Evolutionary conservation across 2,329 filamentous ascomycete species (phyloP).

Genomic region (Botrytis galanthina): DNA sequence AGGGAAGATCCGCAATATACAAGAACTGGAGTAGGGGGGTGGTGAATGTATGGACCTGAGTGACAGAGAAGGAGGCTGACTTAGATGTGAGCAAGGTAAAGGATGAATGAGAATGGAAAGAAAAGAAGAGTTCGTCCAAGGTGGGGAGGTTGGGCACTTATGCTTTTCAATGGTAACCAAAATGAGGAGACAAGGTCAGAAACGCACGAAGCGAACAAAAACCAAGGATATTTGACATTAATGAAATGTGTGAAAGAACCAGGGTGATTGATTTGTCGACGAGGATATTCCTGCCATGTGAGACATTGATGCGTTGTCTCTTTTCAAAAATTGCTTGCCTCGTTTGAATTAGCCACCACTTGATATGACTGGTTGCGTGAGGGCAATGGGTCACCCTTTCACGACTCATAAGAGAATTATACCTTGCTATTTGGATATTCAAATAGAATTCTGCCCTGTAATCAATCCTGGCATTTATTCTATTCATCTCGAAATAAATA

Average conservation of each 20-base stretch:
- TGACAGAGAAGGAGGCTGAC: constrained; percentile 24
- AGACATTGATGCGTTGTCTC: constrained; percentile 38
- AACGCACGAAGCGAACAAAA: constrained; percentile 15
- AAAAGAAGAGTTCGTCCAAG: constrained; percentile 24
- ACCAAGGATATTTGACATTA: constrained; percentile 16
- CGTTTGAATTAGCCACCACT: constrained; percentile 13
- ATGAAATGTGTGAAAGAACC: constrained; percentile 4
- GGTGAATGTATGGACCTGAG: constrained; percentile 24
- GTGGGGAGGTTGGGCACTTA: constrained; percentile 33
- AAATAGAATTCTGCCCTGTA: not conserved
- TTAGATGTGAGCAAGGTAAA: constrained; percentile 18
- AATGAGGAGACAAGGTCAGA: constrained; percentile 16
- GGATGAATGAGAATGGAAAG: constrained; percentile 25
- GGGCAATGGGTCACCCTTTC: constrained; percentile 4
- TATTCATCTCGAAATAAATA: not conserved
- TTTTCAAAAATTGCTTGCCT: constrained; percentile 2
- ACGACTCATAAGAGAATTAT: not conserved
- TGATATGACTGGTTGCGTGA: constrained; percentile 4
- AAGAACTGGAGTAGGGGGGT: constrained; percentile 8
- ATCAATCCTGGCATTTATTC: not conserved
- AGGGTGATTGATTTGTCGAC: constrained; percentile 6
- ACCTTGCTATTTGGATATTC: not conserved
- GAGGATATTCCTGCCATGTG: constrained; percentile 22
- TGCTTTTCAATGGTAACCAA: constrained; percentile 26
- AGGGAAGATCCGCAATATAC: constrained; percentile 20